Evolutionary conservation across 495 filamentous ascomycete species (phyloP).

Genomic region (Amniculicola lignicola): DNA sequence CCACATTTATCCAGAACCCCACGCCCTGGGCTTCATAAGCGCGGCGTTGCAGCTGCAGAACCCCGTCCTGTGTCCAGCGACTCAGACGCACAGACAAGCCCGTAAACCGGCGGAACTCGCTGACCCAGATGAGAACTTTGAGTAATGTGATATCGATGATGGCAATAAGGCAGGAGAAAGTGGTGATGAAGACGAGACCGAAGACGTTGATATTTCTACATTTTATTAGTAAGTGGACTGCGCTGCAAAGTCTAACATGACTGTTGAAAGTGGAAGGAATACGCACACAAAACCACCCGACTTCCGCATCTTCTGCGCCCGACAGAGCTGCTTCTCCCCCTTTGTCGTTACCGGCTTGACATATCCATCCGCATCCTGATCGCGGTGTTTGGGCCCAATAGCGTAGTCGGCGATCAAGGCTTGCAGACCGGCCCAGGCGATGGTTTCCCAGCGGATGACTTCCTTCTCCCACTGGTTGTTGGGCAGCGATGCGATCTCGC

Average conservation of each 20-base stretch:
- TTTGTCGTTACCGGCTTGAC: background rate
- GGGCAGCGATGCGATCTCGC: constrained; percentile 7
- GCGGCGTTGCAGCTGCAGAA: background rate
- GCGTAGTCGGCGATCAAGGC: background rate
- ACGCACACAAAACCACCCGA: constrained; percentile 8
- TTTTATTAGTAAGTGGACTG: background rate
- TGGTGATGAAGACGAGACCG: background rate
- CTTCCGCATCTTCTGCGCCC: background rate
- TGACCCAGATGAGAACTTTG: background rate
- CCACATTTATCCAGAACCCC: background rate
- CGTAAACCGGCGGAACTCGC: background rate
- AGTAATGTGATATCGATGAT: constrained; percentile 1
- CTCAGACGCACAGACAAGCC: background rate
- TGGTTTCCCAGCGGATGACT: background rate
- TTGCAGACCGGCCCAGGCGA: background rate
- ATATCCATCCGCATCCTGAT: background rate
- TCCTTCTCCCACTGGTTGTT: constrained; percentile 14
- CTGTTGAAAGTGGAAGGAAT: background rate
- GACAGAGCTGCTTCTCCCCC: background rate
- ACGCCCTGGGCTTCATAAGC: background rate
- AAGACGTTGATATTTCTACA: constrained; percentile 9
- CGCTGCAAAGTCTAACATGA: background rate
- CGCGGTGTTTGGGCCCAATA: background rate
- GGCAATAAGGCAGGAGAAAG: background rate
- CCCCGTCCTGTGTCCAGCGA: background rate